Evolutionary conservation across 441 rosid genomes (phyloP), one percentile per base, ranked within the genome.

Genomic region (Metrosideros polymorpha): DNA sequence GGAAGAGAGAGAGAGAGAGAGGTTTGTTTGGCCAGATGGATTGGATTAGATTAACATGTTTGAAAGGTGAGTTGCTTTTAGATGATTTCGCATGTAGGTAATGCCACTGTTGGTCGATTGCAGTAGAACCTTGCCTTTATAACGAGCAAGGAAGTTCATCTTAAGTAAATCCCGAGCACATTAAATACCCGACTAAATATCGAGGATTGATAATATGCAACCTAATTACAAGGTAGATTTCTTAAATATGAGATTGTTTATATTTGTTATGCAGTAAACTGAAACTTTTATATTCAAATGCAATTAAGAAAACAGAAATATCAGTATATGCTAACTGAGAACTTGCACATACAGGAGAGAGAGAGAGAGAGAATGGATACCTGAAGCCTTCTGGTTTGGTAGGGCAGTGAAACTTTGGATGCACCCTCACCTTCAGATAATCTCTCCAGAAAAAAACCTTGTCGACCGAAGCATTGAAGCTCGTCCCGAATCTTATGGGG

Each of bases 341-440:
- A 71, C 12, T 18, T 35, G n/a, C 43, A 75, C 10, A 39, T 22
- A 32, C 29, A 85, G 24, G 2, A 32, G 13, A 63, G 32, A 45
- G 77, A 17, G 25, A 0, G 53, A 27, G 57, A 54, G 49, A 75
- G 49, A 29, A 12, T 12, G 6, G 27, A 43, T 86, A 92, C 91
- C 93, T 89, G 87, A 91, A 91, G 47, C 89, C 92, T 63, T 45
- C 35, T 45, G 93, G 94, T 5, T 87, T 90, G 14, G n/a, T 15
- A 8, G 94, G 93, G 84, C 91, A 90, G 57, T 84, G 61, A 85
- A 93, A 93, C 30, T 86, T 75, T 47, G 93, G 94, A 89, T 93
- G 91, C 42, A 88, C 93, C 52, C 83, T 89, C 61, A 90, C 51
- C 86, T 91, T 93, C 54, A 93, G 88, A 84, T 50, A 93, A 86